These are phyloP conservation scores for Herpetomonas tarakana DNA, from an alignment of 208 protist genomes.

Conservation along the genomic window DNA sequence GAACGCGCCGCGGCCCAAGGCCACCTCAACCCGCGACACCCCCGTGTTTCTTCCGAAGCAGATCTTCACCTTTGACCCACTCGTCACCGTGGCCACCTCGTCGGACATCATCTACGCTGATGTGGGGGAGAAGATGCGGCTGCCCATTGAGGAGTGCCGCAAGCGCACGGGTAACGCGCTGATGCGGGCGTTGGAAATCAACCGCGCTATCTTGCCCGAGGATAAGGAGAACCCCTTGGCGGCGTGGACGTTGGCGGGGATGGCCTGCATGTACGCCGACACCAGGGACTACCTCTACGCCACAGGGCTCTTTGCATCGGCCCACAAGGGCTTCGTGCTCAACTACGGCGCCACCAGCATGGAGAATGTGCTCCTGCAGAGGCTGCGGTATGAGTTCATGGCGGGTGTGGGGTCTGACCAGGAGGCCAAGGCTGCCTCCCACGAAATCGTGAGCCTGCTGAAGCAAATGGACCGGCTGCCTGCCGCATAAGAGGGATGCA, in stretches of 20 bases:
- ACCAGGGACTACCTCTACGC: constrained; percentile 88
- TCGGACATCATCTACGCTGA: constrained; percentile 65
- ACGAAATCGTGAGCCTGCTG: constrained; percentile 71
- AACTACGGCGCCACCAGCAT: constrained; percentile 59
- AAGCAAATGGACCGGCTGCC: constrained; percentile 61
- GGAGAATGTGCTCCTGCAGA: constrained; percentile 51
- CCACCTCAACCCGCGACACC: constrained; percentile 36
- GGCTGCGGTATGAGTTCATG: constrained; percentile 80
- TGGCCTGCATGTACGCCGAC: constrained; percentile 88
- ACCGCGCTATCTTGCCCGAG: constrained; percentile 63
- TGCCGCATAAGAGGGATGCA: neutral
- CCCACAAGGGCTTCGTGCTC: constrained; percentile 53
- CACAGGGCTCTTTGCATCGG: constrained; percentile 77
- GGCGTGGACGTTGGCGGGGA: constrained; percentile 51
- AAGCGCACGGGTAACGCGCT: constrained; percentile 53
- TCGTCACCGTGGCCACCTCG: constrained; percentile 48
- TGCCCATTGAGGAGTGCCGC: constrained; percentile 51
- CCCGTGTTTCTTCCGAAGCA: constrained; percentile 82
- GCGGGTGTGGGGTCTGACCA: constrained; percentile 83
- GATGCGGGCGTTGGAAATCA: constrained; percentile 70
- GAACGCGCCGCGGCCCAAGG: constrained; percentile 48
- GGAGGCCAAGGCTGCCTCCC: constrained; percentile 73
- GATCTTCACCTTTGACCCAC: constrained; percentile 60
- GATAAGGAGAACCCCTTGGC: constrained; percentile 56
- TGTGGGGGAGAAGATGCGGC: constrained; percentile 16